Conservation (phyloP, 768 basidiomycete species). For the Hericium rajendrae region DNA sequence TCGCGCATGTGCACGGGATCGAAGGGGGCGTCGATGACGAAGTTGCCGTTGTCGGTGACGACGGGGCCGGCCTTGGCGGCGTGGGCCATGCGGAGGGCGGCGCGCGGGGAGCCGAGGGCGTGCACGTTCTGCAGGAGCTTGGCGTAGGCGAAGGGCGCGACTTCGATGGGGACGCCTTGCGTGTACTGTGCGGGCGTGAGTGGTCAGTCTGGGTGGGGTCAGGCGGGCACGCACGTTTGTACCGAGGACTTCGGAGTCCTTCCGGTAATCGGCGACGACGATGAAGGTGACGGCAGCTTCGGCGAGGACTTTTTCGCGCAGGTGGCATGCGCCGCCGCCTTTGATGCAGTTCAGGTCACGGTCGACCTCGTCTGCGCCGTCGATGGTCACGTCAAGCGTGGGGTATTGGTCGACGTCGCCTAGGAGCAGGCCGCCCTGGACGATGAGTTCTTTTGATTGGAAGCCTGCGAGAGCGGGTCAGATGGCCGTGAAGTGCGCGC, state of each 20-base stretch:
- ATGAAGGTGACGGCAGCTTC: conserved; percentile 90
- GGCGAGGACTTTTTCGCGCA: conserved; percentile 95
- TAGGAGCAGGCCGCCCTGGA: conserved; percentile 61
- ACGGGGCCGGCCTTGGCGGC: conserved; percentile 91
- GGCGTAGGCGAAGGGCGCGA: conserved; percentile 92
- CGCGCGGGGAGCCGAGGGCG: conserved; percentile 52
- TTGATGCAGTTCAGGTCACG: conserved; percentile 85
- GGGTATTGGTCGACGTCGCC: conserved; percentile 89
- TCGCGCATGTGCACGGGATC: conserved; percentile 54
- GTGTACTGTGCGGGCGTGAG: conserved; percentile 42
- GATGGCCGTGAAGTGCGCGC: too few relatives aligned
- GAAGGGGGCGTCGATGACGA: conserved; percentile 96
- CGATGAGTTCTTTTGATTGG: conserved; percentile 93
- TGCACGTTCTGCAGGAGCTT: conserved; percentile 71
- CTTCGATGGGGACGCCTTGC: conserved; percentile 91
- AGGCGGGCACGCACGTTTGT: conserved; percentile 58
- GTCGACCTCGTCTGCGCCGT: conserved; percentile 96
- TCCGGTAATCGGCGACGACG: conserved; percentile 91
- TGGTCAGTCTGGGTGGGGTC: background rate
- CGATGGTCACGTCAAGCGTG: conserved; percentile 89
- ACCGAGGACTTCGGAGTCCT: conserved; percentile 77
- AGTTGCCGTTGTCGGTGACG: conserved; percentile 95
- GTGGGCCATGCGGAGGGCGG: conserved; percentile 80
- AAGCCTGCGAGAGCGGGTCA: conserved; percentile 44
- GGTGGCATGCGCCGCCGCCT: conserved; percentile 92